Evolutionary conservation across 177 flowering plant genomes (phyloP), one percentile per base, ranked within the genome.

Genomic region (Vitis hybrid): DNA sequence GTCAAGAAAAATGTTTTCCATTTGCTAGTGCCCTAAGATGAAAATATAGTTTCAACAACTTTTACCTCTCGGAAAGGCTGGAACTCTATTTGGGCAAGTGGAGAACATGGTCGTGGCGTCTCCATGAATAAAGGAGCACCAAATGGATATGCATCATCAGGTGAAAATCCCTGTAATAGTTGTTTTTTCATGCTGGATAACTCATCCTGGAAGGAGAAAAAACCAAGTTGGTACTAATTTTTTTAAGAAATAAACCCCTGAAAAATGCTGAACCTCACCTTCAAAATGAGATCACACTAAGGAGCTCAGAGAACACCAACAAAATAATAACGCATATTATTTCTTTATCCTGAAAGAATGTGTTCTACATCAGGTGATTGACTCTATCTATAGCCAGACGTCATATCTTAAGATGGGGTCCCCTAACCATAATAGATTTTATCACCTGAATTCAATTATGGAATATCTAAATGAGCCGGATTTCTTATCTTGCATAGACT

Each of bases 61-160:
- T 51, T 52, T 68, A 89, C 97, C 92, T 89, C 92, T 71, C 88
- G 86, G 77, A 85, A 82, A 66, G 86, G 79, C 67, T 80, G 80
- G 49, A 79, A 75, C 58, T 84, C 88, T 74, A 84, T 83, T 52
- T 69, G 82, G 31, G 85, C 83, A 81, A 87, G 87, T 53, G 95
- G 94, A 71, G 95, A 92, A 77, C 85, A 79, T 65, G 94, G 89
- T 49, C 80, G 73, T 19, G 98, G 90, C 20, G 96, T 87, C 76
- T 92, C 98, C 92, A 86, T 85, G 77, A 88, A 92, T 64, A 90
- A 69, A 15, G 89, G 86, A 77, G 77, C 82, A 65, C 92, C 97
- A 49, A 87, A 62, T 17, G 95, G 89, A 78, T 80, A 91, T 47
- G 84, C 84, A 81, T 94, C 97, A 76, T 94, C 97, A n/a, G 92